Evolutionary conservation across 257 asterid genomes (phyloP).

Genomic region (Petunia axillaris): DNA sequence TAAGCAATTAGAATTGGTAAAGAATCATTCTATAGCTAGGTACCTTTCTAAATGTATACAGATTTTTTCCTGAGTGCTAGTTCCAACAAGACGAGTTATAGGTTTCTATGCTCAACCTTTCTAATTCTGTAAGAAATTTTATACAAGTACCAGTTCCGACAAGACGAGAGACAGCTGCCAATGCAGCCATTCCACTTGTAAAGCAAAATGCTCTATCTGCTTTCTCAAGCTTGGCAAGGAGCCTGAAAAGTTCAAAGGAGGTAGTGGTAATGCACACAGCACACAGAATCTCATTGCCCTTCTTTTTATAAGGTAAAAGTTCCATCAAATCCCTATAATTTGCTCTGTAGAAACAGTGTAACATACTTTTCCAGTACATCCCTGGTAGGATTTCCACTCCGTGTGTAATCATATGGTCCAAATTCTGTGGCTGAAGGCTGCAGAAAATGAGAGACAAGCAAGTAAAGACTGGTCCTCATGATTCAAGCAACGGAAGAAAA

Average conservation of each 20-base stretch:
- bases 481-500: not conserved
- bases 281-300: not conserved
- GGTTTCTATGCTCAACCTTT: slow-evolving; percentile 33
- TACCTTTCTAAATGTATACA: no score
- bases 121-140: not conserved
- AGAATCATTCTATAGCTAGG: not conserved
- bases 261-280: slow-evolving; percentile 20
- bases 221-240: slow-evolving; percentile 86
- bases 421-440: slow-evolving; percentile 86
- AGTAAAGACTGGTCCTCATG: not conserved
- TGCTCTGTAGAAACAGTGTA: slow-evolving; percentile 21
- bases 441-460: slow-evolving; percentile 18
- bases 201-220: slow-evolving; percentile 88
- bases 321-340: not conserved
- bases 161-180: slow-evolving; percentile 84
- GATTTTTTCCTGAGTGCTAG: slow-evolving; percentile 43
- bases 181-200: slow-evolving; percentile 97
- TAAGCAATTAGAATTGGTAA: slow-evolving; percentile 23
- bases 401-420: slow-evolving; percentile 84
- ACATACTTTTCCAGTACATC: slow-evolving; percentile 76
- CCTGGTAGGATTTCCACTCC: slow-evolving; percentile 96
- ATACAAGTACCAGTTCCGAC: slow-evolving; percentile 60
- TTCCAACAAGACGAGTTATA: slow-evolving; percentile 72
- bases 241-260: slow-evolving; percentile 44
- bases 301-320: no score